A percentile compares a stretch with the other conserved stretches of the same genome.
Conservation (phyloP, 2,329 filamentous ascomycete genomes). For the Botrytis squamosa region DNA sequence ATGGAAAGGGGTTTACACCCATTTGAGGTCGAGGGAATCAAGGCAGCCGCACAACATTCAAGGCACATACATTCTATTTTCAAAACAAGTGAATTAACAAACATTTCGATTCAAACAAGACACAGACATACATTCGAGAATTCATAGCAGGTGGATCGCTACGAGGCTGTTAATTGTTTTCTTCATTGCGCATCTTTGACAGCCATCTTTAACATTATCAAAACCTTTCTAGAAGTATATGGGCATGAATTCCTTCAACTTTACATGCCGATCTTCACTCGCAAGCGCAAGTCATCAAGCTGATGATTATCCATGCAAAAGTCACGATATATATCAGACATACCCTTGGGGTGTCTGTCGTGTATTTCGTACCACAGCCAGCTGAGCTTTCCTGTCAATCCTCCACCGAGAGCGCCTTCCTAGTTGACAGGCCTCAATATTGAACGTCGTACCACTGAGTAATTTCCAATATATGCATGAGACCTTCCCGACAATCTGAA, state of each 20-base stretch:
- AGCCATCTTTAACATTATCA: background rate
- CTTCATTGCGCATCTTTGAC: background rate
- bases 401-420: background rate
- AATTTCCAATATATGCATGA: slow-evolving; percentile 10
- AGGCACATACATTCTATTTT: background rate
- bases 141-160: too few species aligned
- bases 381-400: slow-evolving; percentile 9
- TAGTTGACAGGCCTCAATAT: slow-evolving; percentile 1
- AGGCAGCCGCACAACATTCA: background rate
- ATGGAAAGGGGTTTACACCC: background rate
- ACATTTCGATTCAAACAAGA: background rate
- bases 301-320: background rate
- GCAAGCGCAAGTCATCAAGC: background rate
- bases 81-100: background rate
- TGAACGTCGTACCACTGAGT: background rate
- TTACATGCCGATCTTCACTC: background rate
- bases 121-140: background rate
- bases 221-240: background rate
- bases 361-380: background rate
- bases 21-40: background rate
- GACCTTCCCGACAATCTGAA: slow-evolving; percentile 5
- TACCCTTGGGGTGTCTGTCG: background rate
- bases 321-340: background rate
- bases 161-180: background rate
- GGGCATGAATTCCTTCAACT: background rate